Evolutionary conservation across 2,329 filamentous ascomycete genomes (phyloP).

Genomic region (Fusarium nematophilum): DNA sequence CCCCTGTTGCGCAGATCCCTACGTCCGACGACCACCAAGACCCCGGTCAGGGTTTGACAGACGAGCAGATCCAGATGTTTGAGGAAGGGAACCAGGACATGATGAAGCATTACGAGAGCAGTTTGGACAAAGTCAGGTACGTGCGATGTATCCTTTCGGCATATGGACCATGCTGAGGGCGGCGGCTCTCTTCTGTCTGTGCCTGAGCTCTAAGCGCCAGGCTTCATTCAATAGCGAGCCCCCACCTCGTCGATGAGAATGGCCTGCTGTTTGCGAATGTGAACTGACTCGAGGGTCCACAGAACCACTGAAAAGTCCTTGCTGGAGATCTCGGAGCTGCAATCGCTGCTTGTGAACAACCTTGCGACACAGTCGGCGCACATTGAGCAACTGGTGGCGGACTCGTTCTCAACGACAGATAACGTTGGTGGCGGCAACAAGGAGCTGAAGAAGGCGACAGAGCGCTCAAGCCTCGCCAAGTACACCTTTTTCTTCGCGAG

Average conservation of each 20-base stretch:
- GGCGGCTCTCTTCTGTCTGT: conserved; percentile 11
- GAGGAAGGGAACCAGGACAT: conserved; percentile 93
- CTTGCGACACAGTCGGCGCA: conserved; percentile 87
- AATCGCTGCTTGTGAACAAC: conserved; percentile 88
- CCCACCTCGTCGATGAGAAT: conserved; percentile 13
- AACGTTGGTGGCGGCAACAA: conserved; percentile 92
- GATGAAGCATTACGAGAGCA: conserved; percentile 92
- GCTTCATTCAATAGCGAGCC: background rate
- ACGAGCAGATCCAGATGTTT: conserved; percentile 92
- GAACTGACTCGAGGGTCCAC: conserved; percentile 28
- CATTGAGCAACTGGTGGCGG: conserved; percentile 87
- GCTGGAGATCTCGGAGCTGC: conserved; percentile 90
- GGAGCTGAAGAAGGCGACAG: conserved; percentile 85
- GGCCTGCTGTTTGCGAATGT: conserved; percentile 5
- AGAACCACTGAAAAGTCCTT: conserved; percentile 91
- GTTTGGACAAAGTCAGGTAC: conserved; percentile 93
- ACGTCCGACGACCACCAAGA: conserved; percentile 34
- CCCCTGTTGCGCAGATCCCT: conserved; percentile 29
- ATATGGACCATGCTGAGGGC: conserved; percentile 13
- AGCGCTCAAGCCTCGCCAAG: conserved; percentile 77
- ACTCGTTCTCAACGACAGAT: conserved; percentile 83
- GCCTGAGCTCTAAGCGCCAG: conserved; percentile 10
- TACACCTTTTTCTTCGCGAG: conserved; percentile 85
- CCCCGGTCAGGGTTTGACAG: conserved; percentile 69
- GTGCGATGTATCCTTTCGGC: conserved; percentile 49